Base-by-base conservation (phyloP, 257 asterid genomes). In the Asclepias syriaca region DNA sequence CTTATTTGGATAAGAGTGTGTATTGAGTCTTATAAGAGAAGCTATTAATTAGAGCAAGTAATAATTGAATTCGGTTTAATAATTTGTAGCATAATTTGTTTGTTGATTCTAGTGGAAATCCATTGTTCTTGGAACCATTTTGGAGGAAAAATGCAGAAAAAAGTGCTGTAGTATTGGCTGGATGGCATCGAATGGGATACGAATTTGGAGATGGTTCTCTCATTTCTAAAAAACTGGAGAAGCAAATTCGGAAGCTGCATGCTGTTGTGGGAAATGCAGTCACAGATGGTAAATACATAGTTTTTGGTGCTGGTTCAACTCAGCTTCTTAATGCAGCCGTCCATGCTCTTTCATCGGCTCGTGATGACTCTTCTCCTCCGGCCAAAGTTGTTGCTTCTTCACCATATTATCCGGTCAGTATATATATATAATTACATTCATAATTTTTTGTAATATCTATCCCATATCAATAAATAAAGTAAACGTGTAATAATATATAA, bases 271-370 rank as follows among this genome's bases (percentile, higher is more conserved):
- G 70, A 68, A 91, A 89, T 49, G 96, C 96, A 21, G 16, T 73
- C 43, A 82, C 96, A 0, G 45, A 85, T 24, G 90, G 82, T 3
- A 92, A 78, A 63, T 69, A 78, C 77, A 73, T 92, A 24, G 49
- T 89, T 7, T 86, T 88, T 71, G 96, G 97, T 2, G 81, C 53
- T 13, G 97, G 97, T 24, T 92, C 96, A 19, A 84, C 96, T 3
- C 97, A 88, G 37, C 91, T 92, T 43, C 83, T 88, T 2, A 65
- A 63, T 51, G 97, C 96, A 14, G 97, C 95, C 0, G 84, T 88
- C 10, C 80, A 74, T 27, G 74, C 73, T 29, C 77, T 77, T 21
- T 77, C 77, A 37, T 29, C 34, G 3, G 27, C 2, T 8, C 19
- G 8, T 4, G 6, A 66, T 40, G n/a, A 57, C 21, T 66, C 43